These are phyloP conservation scores for Sungouiozyma ichnusensis DNA, from an alignment of 805 yeast species.

Conservation along the genomic window DNA sequence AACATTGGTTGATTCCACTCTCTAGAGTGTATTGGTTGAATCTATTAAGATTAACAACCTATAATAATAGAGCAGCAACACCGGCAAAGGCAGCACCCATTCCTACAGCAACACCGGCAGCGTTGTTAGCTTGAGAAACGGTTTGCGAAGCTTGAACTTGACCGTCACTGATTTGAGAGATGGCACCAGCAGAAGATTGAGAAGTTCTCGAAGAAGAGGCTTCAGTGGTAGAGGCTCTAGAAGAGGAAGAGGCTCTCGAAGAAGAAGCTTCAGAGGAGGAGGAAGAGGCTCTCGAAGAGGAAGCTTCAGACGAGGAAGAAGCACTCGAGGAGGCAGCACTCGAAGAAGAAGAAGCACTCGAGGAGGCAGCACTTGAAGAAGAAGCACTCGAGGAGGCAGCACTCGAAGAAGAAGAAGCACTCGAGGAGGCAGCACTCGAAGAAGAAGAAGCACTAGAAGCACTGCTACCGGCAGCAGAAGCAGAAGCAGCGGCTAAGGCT, in stretches of 20 bases:
- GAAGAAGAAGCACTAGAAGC: slow-evolving; percentile 2
- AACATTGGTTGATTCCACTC: too few species aligned
- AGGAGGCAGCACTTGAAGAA: slow-evolving; percentile 1
- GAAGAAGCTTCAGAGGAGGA: slow-evolving; percentile 2
- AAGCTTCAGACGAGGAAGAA: slow-evolving; percentile 1
- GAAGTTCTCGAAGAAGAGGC: slow-evolving; percentile 1
- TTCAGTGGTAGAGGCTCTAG: slow-evolving; percentile 1
- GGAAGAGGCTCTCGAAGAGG: slow-evolving; percentile 1
- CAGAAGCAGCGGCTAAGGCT: slow-evolving; percentile 5
- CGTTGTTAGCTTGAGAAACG: slow-evolving; percentile 2
- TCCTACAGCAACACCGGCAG: slow-evolving; percentile 4
- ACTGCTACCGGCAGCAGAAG: slow-evolving; percentile 3
- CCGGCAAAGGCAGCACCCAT: slow-evolving; percentile 6
- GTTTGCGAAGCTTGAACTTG: slow-evolving; percentile 5
- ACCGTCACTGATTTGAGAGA: slow-evolving; percentile 8
- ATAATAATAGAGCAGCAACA: slow-evolving; percentile 10
- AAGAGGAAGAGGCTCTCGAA: slow-evolving; percentile 2
- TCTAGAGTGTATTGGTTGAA: too few species aligned
- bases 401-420: slow-evolving; percentile 4
- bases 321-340: slow-evolving; percentile 2
- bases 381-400: slow-evolving; percentile 4
- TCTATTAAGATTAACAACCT: too few species aligned
- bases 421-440: slow-evolving; percentile 3
- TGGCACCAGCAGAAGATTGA: slow-evolving; percentile 4
- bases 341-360: background rate